Base-by-base conservation (phyloP, 1,139 yeast genomes). In the Geotrichum citri-aurantii region DNA sequence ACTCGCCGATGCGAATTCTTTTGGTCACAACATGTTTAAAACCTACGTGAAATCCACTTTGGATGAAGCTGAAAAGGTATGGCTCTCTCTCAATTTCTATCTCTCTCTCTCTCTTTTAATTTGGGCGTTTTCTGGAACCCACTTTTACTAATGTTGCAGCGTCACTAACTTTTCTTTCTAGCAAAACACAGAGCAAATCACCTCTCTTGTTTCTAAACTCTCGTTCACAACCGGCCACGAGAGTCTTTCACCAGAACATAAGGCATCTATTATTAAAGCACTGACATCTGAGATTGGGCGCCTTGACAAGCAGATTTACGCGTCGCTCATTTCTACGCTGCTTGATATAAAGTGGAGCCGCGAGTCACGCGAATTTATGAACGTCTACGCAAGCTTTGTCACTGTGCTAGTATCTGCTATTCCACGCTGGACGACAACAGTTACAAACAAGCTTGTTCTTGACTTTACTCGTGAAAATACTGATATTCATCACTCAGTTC, bases 361-460 rank as follows among this genome's bases (percentile, higher is more conserved):
- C 60, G 68, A 74, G 56, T 75, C 71, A 59, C 68, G 69, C 23
- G 63, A 63, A 52, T 75, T 77, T 74, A 79, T 79, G 61, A 75
- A 71, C 70, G 79, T 73, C 62, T 87, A 77, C 77, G 80, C 87
- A 51, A 85, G 84, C 56, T 93, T 93, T 71, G 75, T 89, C 58
- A 79, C 84, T 52, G 89, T 91, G 31, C 77, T 93, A 59, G 90
- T 92, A 48, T 86, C 96, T 5, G 87, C 95, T 48, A 79, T 86
- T 61, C 98, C 98, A 7, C 88, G 85, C 71, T 92, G 95, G 87
- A 84, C 95, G 81, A 81, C 81, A 63, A 95, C 88, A 62, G 90
- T 92, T n/a, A 83, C 88, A 21, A 76, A 79, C 63, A 81, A 82
- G 63, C 73, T 92, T 44, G 80, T 90, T 8, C 65, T 77, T 19